A percentile compares a stretch with the other conserved stretches of the same genome.
Conservation (phyloP, 2,329 filamentous ascomycete genomes). For the Colletotrichum cereale region DNA sequence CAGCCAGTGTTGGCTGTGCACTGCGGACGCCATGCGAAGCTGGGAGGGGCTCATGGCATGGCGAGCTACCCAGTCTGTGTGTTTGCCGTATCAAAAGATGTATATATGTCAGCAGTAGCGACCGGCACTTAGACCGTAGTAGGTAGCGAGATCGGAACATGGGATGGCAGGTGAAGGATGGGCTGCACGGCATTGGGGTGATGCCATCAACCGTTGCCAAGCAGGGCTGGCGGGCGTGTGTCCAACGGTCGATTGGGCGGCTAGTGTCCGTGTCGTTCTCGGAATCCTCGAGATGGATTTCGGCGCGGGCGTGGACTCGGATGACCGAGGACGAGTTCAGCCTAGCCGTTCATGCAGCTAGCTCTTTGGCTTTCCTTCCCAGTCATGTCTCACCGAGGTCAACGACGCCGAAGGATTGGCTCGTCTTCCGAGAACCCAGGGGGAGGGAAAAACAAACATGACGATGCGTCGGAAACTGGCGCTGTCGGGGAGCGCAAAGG, state of each 20-base stretch:
- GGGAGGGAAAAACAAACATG: background rate
- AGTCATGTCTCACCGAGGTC: background rate
- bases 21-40: background rate
- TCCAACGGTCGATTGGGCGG: background rate
- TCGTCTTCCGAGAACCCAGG: background rate
- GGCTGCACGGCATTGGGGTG: background rate
- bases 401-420: background rate
- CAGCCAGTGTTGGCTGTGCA: background rate
- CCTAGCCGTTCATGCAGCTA: background rate
- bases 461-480: background rate
- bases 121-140: background rate
- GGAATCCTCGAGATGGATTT: background rate
- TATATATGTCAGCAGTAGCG: background rate
- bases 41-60: conserved; percentile 1
- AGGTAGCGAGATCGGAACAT: background rate
- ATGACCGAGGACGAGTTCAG: background rate
- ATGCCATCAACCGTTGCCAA: background rate
- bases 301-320: background rate
- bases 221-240: background rate
- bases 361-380: background rate
- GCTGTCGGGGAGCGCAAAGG: background rate
- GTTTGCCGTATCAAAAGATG: background rate
- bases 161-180: background rate
- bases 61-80: background rate
- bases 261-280: background rate